These are phyloP conservation scores for Astrocystis sublimbata DNA, from an alignment of 495 filamentous ascomycete genomes.

Conservation along the genomic window DNA sequence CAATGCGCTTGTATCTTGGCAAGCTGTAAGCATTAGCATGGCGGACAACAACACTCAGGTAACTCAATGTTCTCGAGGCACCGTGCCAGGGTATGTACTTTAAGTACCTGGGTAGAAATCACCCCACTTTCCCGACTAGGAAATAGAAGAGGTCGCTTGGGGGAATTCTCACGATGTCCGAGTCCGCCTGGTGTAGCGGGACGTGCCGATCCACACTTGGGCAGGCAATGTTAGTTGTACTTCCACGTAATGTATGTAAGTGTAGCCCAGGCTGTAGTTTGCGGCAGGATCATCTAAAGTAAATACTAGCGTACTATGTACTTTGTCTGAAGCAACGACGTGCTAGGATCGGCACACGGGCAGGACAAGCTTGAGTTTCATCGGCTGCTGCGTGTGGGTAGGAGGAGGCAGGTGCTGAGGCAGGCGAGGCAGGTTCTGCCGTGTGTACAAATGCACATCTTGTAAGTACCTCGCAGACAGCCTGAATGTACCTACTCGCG, in stretches of 20 bases:
- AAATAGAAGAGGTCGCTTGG: not conserved
- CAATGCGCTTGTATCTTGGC: not conserved
- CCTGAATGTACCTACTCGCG: not conserved
- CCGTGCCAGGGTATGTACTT: not conserved
- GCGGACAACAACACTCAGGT: not conserved
- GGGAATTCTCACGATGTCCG: not conserved
- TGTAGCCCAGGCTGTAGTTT: too few species aligned
- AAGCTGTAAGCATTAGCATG: not conserved
- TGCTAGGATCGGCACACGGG: slow-evolving; percentile 11
- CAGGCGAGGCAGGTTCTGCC: not conserved
- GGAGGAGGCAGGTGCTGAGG: not conserved
- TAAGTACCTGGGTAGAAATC: not conserved
- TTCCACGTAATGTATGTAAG: too few species aligned
- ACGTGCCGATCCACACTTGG: not conserved
- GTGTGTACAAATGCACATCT: not conserved
- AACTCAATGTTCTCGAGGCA: too few species aligned
- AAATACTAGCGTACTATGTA: too few species aligned
- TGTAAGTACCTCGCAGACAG: not conserved
- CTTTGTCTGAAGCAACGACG: too few species aligned
- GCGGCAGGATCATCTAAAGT: too few species aligned
- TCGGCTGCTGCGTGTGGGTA: slow-evolving; percentile 8
- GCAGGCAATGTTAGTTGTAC: not conserved
- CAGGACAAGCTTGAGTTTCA: slow-evolving; percentile 6
- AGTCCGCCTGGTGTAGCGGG: not conserved
- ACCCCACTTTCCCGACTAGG: not conserved